Conservation (phyloP, 176 grass and related monocot genomes). For the Hordeum vulgare region DNA sequence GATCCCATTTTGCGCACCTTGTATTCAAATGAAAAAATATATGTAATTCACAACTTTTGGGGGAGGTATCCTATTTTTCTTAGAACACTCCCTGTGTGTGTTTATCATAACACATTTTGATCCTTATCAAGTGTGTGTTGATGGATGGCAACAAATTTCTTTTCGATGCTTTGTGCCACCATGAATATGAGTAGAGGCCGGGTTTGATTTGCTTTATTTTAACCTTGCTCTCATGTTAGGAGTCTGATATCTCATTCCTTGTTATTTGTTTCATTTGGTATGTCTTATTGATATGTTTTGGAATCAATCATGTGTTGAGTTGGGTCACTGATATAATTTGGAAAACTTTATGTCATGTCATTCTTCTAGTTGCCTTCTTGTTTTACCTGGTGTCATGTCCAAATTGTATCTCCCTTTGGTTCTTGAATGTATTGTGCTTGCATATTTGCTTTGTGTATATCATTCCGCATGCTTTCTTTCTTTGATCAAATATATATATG, state of each 20-base stretch:
- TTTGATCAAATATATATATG: neutral
- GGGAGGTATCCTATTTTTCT: too few species aligned
- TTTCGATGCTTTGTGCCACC: neutral
- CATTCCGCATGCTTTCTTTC: neutral
- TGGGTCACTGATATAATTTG: neutral
- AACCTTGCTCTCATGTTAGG: neutral
- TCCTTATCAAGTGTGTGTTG: neutral
- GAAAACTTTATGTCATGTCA: neutral
- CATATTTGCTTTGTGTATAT: neutral
- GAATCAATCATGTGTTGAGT: neutral
- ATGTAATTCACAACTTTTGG: too few species aligned
- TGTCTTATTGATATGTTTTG: too few species aligned
- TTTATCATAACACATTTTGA: neutral
- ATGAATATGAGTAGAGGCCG: neutral
- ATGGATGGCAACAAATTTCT: neutral
- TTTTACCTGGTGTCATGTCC: neutral
- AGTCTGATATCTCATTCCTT: too few species aligned
- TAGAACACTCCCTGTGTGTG: too few species aligned
- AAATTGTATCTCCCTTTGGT: neutral
- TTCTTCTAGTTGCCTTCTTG: neutral
- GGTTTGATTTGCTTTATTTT: neutral
- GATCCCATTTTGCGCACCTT: too few species aligned
- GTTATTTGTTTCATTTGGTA: too few species aligned
- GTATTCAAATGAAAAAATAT: too few species aligned
- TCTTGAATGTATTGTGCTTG: neutral